Base-by-base conservation (phyloP, 495 filamentous ascomycete genomes). In the Penicillium pancosmium region DNA sequence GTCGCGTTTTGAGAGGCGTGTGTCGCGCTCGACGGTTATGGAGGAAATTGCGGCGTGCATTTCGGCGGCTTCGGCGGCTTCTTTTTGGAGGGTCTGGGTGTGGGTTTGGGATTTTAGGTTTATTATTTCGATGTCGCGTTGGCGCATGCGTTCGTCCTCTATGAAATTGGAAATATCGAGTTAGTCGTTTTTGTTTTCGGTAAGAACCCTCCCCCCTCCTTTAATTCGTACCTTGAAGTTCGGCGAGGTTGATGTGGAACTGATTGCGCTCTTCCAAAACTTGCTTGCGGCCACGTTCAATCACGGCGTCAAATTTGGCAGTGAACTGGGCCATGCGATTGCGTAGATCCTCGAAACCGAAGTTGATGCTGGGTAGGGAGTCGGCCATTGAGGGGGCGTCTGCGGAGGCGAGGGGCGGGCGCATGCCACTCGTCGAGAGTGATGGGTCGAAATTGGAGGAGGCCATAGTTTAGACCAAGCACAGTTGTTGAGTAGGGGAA, bases 311-410 rank as follows among this genome's bases (percentile, higher is more conserved):
- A 63, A 98, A 98, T 56, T 84, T 89, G 10, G 85, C 84, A 0
- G 91, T 98, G 72, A 98, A 98, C 52, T 89, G 88, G 27, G 89
- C 86, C 93, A 98, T 98, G 74, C 91, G 88, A 62, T 91, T 91
- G 73, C 93, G 93, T 59, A 98, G 79, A 60, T 97, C 92, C 57
- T 98, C 93, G 74, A 98, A 98, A 56, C 91, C 92, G 73, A 98
- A 97, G 75, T 94, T 92, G 74, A 97, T 90, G 71, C 79, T 91
- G 38, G 94, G 94, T 9, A 97, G 84, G 12, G 86, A 86, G 72
- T 94, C 91, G 36, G 91, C 91, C 81, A 88, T 86, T 57, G 85
- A 84, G 7, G 83, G 82, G 46, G 78, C 80, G 56, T 81, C 76
- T 23, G 83, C 76, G 12, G 81, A 78, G 41, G 76, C 76, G 54